These are phyloP conservation scores for Mortierella polycephala DNA, from an alignment of 371 early-diverging fungal species.

Conservation along the genomic window DNA sequence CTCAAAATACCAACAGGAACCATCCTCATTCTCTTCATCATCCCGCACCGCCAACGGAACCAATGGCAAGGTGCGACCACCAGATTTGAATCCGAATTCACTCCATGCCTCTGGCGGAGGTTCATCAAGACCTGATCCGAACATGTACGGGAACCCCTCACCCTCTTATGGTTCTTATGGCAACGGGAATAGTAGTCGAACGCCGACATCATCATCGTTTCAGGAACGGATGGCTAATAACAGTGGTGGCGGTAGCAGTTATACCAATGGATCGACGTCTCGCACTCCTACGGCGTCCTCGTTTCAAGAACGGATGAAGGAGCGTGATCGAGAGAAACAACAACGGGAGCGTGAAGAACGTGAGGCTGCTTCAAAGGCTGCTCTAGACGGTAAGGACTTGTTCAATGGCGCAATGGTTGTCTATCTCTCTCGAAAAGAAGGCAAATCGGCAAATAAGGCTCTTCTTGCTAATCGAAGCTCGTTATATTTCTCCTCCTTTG, in stretches of 20 bases:
- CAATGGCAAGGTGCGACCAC: conserved; percentile 12
- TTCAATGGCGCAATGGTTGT: neutral
- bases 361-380: conserved; percentile 33
- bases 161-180: conserved; percentile 12
- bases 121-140: neutral
- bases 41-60: conserved; percentile 14
- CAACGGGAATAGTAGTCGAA: conserved; percentile 14
- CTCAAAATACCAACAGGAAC: conserved; percentile 26
- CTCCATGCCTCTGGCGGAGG: conserved; percentile 10
- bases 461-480: neutral
- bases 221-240: conserved; percentile 31
- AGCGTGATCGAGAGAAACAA: conserved; percentile 47
- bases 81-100: conserved; percentile 25
- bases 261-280: neutral
- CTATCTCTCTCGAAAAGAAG: neutral
- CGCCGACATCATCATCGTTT: conserved; percentile 34
- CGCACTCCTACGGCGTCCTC: conserved; percentile 31
- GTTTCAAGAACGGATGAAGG: conserved; percentile 50
- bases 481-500: conserved; percentile 3
- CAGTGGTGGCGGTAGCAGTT: too few relatives aligned
- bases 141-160: neutral
- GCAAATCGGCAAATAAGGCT: neutral
- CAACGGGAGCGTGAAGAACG: conserved; percentile 42
- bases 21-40: conserved; percentile 20
- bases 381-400: conserved; percentile 25